Base-by-base conservation (phyloP, 441 rosid species). In the Populus trichocarpa region DNA sequence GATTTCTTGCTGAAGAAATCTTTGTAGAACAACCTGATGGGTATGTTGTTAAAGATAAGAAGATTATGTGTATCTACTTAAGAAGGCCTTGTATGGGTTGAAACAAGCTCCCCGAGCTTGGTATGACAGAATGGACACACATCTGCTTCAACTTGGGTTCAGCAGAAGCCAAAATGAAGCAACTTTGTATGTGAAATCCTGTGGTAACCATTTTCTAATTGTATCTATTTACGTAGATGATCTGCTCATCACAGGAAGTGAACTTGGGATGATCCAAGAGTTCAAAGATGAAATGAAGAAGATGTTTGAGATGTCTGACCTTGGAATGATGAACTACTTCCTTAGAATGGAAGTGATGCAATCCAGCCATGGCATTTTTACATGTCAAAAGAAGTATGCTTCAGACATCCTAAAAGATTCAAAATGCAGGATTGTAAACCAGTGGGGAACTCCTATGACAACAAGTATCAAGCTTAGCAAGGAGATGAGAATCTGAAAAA, bases 61-160 rank as follows among this genome's bases (percentile, higher is more conserved):
- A 13, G 13, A 61, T 8, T 7, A 59, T 5, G 40, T 32, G 8
- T 67, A 40, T 26, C 14, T 5, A 7, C 33, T 79, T 0, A 53
- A 57, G 28, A 68, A 76, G 12, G 66, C 70, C 4, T 46, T 71
- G 3, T 76, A 76, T 72, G 71, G 7, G 35, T 33, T 33, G 25
- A 25, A 25, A 25, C 25, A 25, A 25, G 25, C 25, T 25, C 25
- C 25, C 25, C 25, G 25, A 25, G 25, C 25, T 25, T 25, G 25
- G 25, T 25, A 25, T 25, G 25, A 25, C 25, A 25, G 25, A 25
- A 25, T 25, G 25, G 25, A 25, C 25, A 25, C 25, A 25, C 25
- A 25, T 25, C 25, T 25, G 25, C 25, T 25, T 25, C 25, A 25
- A 25, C 25, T 25, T 25, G 25, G 25, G 25, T 25, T 25, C 25